Evolutionary conservation across 2,329 filamentous ascomycete genomes (phyloP), one percentile per base, ranked within the genome.

Genomic region (Fusarium sororula): DNA sequence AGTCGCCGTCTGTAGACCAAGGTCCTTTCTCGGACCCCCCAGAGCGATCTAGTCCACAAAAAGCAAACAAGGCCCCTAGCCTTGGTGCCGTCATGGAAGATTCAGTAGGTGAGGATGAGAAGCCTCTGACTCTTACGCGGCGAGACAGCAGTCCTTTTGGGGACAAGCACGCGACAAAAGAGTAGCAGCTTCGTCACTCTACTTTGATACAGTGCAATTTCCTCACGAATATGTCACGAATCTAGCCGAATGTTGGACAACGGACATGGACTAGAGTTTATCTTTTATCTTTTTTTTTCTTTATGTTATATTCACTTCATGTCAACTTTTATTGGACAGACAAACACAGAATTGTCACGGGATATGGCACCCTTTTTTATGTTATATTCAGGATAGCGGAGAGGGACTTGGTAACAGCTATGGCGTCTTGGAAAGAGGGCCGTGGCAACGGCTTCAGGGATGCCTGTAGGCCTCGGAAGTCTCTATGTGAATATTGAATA

Each of bases 11-110:
- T 6, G 74, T 83, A n/a, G 87, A 89, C 67, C 85, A 90, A 75
- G 86, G 90, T 2, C 90, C 90, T 1, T 92, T 92, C 78, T 85
- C 86, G 13, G 90, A 91, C 70, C 89, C 88, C 5, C 85, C 87
- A 5, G 76, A 78, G 59, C 75, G 74, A 59, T 73, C 75, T 37
- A 82, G 60, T 78, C 68, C 75, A 10, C 73, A 72, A 35, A 81
- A 75, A 50, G 56, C 74, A 10, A 71, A 59, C 66, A 87, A 84
- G 72, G 83, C 82, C 18, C 84, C 83, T 18, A 87, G 84, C 50
- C 82, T 91, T 18, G 87, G 88, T 64, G 86, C 88, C 10, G 86
- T 91, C 35, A 87, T 87, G 28, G 88, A 90, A 75, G 88, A 90
- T 56, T 69, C 83, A 79, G 72, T 80, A 80, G 73, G 84, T 79